These are phyloP conservation scores for Cytidiella melzeri DNA, from an alignment of 768 basidiomycete species.

Conservation along the genomic window DNA sequence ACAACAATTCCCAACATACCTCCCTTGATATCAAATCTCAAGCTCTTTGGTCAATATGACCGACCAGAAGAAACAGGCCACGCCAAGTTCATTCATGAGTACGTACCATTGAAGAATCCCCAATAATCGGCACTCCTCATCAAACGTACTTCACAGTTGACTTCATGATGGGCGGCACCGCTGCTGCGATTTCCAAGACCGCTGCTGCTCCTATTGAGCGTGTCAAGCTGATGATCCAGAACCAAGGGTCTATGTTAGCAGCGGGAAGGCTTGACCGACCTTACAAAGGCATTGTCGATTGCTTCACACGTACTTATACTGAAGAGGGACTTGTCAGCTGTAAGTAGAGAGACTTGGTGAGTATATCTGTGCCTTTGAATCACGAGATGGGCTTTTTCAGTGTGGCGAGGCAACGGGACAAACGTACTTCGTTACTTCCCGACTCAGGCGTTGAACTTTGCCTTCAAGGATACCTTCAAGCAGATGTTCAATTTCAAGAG, in stretches of 20 bases:
- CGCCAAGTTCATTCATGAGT: conserved; percentile 10
- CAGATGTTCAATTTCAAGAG: conserved; percentile 31
- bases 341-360: conserved; percentile 17
- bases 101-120: not conserved
- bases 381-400: conserved; percentile 13
- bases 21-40: no score
- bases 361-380: not conserved
- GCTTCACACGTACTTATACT: conserved; percentile 27
- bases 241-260: conserved; percentile 93
- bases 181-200: conserved; percentile 93
- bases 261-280: conserved; percentile 32
- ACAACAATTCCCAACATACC: no score
- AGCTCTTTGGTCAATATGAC: conserved; percentile 1
- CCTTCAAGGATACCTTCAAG: conserved; percentile 42
- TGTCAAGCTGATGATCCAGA: conserved; percentile 93
- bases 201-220: conserved; percentile 98
- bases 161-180: conserved; percentile 92
- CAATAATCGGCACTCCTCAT: not conserved
- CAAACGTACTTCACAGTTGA: conserved; percentile 43
- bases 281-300: conserved; percentile 31
- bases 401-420: conserved; percentile 41
- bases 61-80: not conserved
- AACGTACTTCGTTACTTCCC: conserved; percentile 42
- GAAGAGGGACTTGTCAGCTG: conserved; percentile 35
- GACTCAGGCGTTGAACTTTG: conserved; percentile 41